phyloP scores from a whole-genome alignment of 139 green algal species.

The Closterium sp. region DNA sequence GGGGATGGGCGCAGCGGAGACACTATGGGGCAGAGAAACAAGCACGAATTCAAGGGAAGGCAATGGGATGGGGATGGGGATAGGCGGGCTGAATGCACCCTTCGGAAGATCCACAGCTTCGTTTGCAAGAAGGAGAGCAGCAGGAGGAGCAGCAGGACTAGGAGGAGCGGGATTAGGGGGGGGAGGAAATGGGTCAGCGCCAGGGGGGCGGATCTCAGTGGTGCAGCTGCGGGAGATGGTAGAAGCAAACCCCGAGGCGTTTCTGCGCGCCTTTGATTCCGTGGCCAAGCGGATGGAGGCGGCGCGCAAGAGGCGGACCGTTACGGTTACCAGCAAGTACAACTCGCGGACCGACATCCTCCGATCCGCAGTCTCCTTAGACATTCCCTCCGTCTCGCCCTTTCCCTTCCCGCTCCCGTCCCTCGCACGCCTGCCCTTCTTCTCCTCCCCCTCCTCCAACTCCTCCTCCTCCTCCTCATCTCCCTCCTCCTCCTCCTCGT shows the following conservation, averaged over 20 bases:
- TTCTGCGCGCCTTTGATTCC: background rate
- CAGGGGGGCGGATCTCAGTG: background rate
- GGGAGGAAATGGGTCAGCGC: background rate
- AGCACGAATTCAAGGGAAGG: background rate
- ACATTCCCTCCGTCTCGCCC: background rate
- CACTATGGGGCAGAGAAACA: background rate
- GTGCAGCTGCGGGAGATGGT: background rate
- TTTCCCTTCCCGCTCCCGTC: background rate
- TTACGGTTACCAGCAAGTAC: background rate
- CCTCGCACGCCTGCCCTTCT: background rate
- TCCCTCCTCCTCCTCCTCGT: background rate
- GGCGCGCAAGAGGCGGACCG: background rate
- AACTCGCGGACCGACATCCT: background rate
- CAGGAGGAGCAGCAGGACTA: background rate
- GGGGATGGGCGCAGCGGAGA: background rate
- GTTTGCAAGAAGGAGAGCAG: background rate
- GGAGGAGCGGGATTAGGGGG: background rate
- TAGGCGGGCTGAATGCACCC: background rate
- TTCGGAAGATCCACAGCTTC: background rate
- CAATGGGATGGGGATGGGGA: background rate
- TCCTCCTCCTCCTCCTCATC: background rate
- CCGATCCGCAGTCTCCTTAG: background rate
- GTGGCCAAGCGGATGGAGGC: background rate
- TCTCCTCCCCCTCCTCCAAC: background rate
- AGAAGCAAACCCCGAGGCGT: background rate